Evolutionary conservation across 305 asterid species (phyloP), one percentile per base, ranked within the genome.

Genomic region (Fraxinus velutina): DNA sequence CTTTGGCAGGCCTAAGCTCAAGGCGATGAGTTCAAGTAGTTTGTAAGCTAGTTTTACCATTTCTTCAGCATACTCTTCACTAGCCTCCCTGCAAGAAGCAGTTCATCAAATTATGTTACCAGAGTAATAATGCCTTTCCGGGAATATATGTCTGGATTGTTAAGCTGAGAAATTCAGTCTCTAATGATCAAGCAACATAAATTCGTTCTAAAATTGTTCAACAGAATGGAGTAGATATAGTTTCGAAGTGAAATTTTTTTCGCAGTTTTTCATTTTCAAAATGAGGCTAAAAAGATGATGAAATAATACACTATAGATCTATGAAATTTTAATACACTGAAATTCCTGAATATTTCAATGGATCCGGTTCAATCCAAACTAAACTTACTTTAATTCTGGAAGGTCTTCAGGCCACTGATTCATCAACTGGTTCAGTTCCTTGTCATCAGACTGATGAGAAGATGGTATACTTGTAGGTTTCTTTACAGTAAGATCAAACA

Each of bases 1-100:
- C 78, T 79, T 84, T 3, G 81, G 82, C 83, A 90, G 80, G 5
- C 92, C 93, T 78, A 93, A 86, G 84, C 93, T 93, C 84, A 87
- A 79, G 37, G 90, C 81, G 30, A 92, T 87, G 76, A 92, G 88
- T 34, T 85, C 92, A 19, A 90, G 78, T 70, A 93, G 19, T 88
- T 91, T 88, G 85, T 83, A 87, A 29, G 84, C 83, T 42, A 92
- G 89, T 68, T 88, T 90, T 64, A 84, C 77, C 90, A 91, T 70
- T 82, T 90, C 89, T 47, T 79, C 52, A 1, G 77, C 77, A 83
- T 93, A 89, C 79, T 80, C 89, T 83, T 88, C 96, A 84, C 89
- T 87, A 6, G 88, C 92, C 79, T 90, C 88, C 90, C 96, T 91
- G 89, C 5, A 80, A 77, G 3, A 42, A 5, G n/a, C 80, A 70